Evolutionary conservation across 179 eudicot species (phyloP), one percentile per base, ranked within the genome.

Genomic region (Beta macrorhiza): DNA sequence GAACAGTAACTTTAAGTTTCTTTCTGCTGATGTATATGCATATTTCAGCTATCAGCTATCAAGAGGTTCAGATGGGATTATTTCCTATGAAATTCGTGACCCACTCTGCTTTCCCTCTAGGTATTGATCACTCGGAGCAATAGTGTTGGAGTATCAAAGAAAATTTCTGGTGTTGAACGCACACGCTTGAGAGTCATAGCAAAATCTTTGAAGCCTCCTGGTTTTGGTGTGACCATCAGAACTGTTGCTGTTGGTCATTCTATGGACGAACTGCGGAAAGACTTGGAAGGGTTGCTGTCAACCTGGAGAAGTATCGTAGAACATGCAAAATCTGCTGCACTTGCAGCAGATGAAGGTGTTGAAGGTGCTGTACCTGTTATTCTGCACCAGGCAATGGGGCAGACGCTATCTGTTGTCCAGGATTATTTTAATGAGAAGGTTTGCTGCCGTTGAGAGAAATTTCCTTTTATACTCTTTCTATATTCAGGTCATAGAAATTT

Each of bases 331-430:
- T 92, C 97, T 84, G 94, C 98, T 53, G 92, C 95, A 75, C 98
- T 95, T 88, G 98, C 99, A 78, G 98, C 99, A 51, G 97, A 93
- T 87, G 99, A 96, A 90, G 94, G 97, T 61, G 91, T 94, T 61
- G 93, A 91, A 78, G 99, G 97, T 64, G 97, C 98, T 80, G 87
- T 91, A 65, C 95, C 95, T 84, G 91, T 91, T 84, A 82, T 95
- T 81, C 85, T 95, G 87, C 97, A 93, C 78, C 91, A 88, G 84
- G 98, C 99, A 52, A 93, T 95, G 99, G 92, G 92, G 76, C 95
- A 93, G 84, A 95, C 99, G 70, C 90, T 95, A 68, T 90, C 94
- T 22, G 91, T 95, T 84, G 99, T 89, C 84, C 99, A 93, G 89
- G 98, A 95, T 84, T 93, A 91, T 85, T 95, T 95, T 78, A 93